A percentile compares a stretch with the other conserved stretches of the same genome.
phyloP scores from a whole-genome alignment of 352 stramenopile genomes.

The Ophiocytium majus region DNA sequence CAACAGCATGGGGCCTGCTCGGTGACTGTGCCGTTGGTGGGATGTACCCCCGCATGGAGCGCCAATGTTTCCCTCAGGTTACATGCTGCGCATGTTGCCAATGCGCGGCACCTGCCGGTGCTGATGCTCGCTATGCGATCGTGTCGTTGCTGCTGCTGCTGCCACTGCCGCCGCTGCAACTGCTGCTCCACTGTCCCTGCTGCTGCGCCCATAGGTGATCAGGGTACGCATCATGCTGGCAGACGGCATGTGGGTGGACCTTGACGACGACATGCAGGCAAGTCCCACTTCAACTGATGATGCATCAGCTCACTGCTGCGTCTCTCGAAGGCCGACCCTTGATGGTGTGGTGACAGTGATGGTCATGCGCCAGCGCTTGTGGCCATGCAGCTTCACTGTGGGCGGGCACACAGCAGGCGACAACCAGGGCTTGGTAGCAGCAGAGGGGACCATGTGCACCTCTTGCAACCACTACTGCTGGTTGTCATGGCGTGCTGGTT shows the following conservation, averaged over 20 bases:
- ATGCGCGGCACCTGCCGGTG: neutral
- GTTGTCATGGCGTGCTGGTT: neutral
- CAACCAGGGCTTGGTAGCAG: neutral
- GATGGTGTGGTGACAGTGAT: too few relatives aligned
- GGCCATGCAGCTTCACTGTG: neutral
- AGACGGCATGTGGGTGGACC: constrained; percentile 38
- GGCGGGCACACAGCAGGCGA: neutral
- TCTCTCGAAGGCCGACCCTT: too few relatives aligned
- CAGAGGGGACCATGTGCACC: neutral
- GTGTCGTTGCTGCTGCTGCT: neutral
- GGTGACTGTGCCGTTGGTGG: too few relatives aligned
- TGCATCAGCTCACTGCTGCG: neutral
- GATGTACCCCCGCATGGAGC: too few relatives aligned
- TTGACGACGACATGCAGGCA: constrained; percentile 40
- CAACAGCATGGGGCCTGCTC: too few relatives aligned
- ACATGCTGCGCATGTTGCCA: neutral
- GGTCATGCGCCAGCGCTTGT: neutral
- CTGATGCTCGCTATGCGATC: neutral
- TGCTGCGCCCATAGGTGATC: constrained; percentile 19
- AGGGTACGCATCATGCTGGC: constrained; percentile 28
- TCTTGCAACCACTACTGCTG: neutral
- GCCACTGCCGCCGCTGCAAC: neutral
- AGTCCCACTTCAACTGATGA: neutral
- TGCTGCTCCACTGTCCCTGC: neutral
- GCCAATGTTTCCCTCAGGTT: neutral